These are phyloP conservation scores for Calonectria hongkongensis DNA, from an alignment of 2,329 filamentous ascomycete species.

Conservation along the genomic window DNA sequence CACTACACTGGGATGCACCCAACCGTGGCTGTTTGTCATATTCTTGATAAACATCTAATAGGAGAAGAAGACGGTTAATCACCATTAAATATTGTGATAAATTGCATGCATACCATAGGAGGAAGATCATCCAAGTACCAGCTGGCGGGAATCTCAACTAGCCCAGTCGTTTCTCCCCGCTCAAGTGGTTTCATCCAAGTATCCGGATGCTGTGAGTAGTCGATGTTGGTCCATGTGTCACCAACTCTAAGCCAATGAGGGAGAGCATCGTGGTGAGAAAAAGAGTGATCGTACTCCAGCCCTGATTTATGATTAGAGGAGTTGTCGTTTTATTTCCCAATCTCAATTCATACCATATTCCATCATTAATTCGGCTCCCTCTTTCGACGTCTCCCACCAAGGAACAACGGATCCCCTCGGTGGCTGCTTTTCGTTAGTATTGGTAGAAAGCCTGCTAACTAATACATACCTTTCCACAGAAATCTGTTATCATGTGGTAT, in stretches of 20 bases:
- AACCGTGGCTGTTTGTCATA: conserved; percentile 19
- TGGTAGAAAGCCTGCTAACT: too few species aligned
- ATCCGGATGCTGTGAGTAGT: conserved; percentile 66
- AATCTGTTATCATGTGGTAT: conserved; percentile 81
- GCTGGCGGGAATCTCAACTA: conserved; percentile 72
- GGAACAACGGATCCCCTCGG: conserved; percentile 12
- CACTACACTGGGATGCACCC: conserved; percentile 14
- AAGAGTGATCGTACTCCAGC: conserved; percentile 8
- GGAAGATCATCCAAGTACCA: conserved; percentile 10
- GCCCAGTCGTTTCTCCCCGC: conserved; percentile 74
- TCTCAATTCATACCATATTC: neutral
- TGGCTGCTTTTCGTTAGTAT: neutral
- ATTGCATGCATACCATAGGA: neutral
- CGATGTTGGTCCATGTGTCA: conserved; percentile 79
- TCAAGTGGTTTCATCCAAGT: conserved; percentile 69
- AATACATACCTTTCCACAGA: conserved; percentile 73
- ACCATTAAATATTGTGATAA: neutral
- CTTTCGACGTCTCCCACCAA: conserved; percentile 22
- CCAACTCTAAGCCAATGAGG: conserved; percentile 78
- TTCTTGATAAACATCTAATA: conserved; percentile 57
- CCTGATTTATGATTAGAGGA: neutral
- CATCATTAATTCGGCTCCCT: conserved; percentile 14
- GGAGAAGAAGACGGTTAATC: neutral
- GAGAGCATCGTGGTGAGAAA: conserved; percentile 68
- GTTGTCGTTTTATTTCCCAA: neutral